Percentiles rank a stretch among this genome's conserved stretches.
phyloP scores from a whole-genome alignment of 495 filamentous ascomycete genomes.

The Penicillium waksmanii region DNA sequence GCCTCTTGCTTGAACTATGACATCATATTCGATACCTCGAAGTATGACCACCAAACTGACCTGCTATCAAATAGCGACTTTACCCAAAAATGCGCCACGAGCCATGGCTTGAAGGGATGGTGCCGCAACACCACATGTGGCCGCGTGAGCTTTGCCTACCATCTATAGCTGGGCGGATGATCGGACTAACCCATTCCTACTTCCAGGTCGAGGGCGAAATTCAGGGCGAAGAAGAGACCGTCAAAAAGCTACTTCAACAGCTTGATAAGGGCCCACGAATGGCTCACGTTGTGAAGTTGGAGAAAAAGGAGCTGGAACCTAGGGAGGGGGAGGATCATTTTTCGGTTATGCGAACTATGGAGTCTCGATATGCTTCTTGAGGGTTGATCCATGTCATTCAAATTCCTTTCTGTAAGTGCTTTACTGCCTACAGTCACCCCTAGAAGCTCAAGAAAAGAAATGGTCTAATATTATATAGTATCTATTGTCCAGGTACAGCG shows the following conservation, averaged over 20 bases:
- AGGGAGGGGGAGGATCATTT: slow-evolving; percentile 69
- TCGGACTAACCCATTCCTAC: not conserved
- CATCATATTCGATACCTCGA: slow-evolving; percentile 18
- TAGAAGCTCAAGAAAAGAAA: no score
- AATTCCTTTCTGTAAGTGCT: not conserved
- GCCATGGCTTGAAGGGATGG: slow-evolving; percentile 73
- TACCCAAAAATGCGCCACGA: slow-evolving; percentile 67
- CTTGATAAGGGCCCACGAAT: slow-evolving; percentile 71
- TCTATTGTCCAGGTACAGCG: no score
- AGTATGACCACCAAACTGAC: slow-evolving; percentile 6
- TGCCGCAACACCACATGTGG: slow-evolving; percentile 76
- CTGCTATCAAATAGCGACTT: slow-evolving; percentile 60
- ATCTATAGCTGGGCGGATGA: not conserved
- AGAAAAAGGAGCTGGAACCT: slow-evolving; percentile 64
- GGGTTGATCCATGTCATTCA: slow-evolving; percentile 3
- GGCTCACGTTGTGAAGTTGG: slow-evolving; percentile 71
- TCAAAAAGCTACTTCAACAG: slow-evolving; percentile 74
- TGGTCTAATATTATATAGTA: no score
- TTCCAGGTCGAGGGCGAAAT: slow-evolving; percentile 85
- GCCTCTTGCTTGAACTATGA: slow-evolving; percentile 18
- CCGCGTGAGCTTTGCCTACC: slow-evolving; percentile 49
- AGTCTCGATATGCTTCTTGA: slow-evolving; percentile 30
- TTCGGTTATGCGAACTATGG: slow-evolving; percentile 45
- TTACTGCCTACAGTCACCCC: no score
- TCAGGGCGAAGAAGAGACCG: slow-evolving; percentile 66